Evolutionary conservation across 2,329 filamentous ascomycete species (phyloP), one percentile per base, ranked within the genome.

Genomic region (Podosphaera aphanis): DNA sequence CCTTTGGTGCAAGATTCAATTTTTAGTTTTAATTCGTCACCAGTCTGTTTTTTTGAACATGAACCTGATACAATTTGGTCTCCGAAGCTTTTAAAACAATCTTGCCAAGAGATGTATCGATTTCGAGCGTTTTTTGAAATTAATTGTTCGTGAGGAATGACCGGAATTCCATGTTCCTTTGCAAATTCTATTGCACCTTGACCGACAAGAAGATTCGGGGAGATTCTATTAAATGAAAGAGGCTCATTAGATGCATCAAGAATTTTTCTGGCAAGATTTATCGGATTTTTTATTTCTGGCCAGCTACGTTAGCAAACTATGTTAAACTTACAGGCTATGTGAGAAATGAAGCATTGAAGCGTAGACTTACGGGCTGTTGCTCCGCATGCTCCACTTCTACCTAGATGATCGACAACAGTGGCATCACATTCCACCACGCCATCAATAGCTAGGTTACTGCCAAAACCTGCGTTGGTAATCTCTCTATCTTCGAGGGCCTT

Each of bases 401-500:
- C 90, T 44, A 79, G 66, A 59, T 95, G 82, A 57, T 98, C 86
- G 36, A 98, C 81, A 46, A 98, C 73, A 0, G 84, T 86, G 46
- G 90, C 90, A 65, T 98, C 90, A 54, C 86, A 92, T 61, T 98
- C 90, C 11, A 95, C 90, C 1, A 77, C 73, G 1, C 90, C 90
- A 53, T 94, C 80, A 50, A 93, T 82, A 39, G 83, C 79, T 20
- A 98, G 66, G 56, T 98, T 98, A 63, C 90, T 98, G 41, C 92
- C 90, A 59, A 82, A 95, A 0, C 90, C 90, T 33, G 88, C 83
- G 60, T 98, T 98, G 31, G 92, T 98, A 52, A 98, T 92, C 56
- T 94, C 85, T 47, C 81, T 78, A 59, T 98, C 83, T 63, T 98
- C 90, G 16, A 98, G 74, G 18, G 83, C 69, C 53, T 79, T 83